Percentiles rank a stretch among this genome's conserved stretches.
These are phyloP conservation scores for Fistulinella staudtii DNA, from an alignment of 1,284 basidiomycete species.

Conservation along the genomic window DNA sequence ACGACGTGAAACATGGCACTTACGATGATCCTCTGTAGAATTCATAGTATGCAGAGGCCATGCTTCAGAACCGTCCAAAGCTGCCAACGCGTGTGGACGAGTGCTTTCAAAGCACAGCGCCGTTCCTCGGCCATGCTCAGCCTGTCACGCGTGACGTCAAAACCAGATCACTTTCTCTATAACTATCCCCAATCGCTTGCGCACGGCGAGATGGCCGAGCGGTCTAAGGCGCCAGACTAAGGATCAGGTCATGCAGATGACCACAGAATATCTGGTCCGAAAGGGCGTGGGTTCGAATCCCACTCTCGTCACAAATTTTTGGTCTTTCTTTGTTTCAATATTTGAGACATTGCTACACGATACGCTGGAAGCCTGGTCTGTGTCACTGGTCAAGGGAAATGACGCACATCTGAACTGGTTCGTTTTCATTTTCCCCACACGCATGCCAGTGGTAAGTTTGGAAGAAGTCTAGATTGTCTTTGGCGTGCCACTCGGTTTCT, in stretches of 20 bases:
- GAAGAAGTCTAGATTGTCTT: no score
- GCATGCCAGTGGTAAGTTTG: no score
- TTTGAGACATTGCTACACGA: no score
- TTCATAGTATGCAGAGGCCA: slow-evolving; percentile 85
- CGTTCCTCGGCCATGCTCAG: no score
- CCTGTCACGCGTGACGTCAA: no score
- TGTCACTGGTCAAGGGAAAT: no score
- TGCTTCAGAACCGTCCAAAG: slow-evolving; percentile 29
- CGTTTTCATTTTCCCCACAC: no score
- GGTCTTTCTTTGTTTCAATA: neutral
- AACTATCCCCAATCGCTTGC: no score
- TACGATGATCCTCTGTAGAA: slow-evolving; percentile 88
- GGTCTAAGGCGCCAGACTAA: slow-evolving; percentile 73
- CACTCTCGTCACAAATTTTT: slow-evolving; percentile 43
- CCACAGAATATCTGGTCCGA: slow-evolving; percentile 45
- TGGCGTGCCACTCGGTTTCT: no score
- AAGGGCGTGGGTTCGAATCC: slow-evolving; percentile 71
- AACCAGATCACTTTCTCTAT: no score
- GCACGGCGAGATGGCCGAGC: slow-evolving; percentile 53
- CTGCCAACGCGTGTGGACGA: slow-evolving; percentile 9
- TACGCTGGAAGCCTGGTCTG: no score
- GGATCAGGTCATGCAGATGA: slow-evolving; percentile 39
- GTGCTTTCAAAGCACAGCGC: slow-evolving; percentile 7
- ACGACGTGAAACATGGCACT: slow-evolving; percentile 41
- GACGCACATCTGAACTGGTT: no score